Evolutionary conservation across 2,329 filamentous ascomycete genomes (phyloP).

Genomic region (Diaporthe vaccinii): DNA sequence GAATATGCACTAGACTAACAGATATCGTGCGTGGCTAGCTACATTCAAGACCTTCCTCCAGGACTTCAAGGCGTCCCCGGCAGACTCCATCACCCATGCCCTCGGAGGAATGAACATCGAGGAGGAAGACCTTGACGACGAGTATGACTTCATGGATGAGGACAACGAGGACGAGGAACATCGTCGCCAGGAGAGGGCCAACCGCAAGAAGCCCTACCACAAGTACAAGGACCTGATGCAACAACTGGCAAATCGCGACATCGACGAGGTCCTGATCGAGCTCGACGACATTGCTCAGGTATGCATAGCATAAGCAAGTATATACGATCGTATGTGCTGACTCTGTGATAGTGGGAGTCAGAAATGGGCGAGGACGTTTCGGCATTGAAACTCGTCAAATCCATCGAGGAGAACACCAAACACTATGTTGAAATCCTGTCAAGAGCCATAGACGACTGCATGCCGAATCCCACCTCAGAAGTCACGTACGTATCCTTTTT

Average conservation of each 20-base stretch:
- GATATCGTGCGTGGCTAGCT: conserved; percentile 57
- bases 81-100: conserved; percentile 81
- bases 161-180: conserved; percentile 71
- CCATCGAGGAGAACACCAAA: conserved; percentile 90
- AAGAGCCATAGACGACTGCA: conserved; percentile 85
- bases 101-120: conserved; percentile 88
- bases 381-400: conserved; percentile 78
- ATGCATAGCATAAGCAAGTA: conserved; percentile 48
- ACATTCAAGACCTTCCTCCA: conserved; percentile 90
- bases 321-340: conserved; percentile 23
- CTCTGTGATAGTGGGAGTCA: conserved; percentile 76
- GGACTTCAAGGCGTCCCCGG: conserved; percentile 86
- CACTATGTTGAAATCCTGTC: conserved; percentile 96
- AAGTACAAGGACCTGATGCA: conserved; percentile 94
- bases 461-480: conserved; percentile 84
- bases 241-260: conserved; percentile 84
- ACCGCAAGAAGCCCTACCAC: conserved; percentile 71
- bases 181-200: conserved; percentile 64
- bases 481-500: conserved; percentile 71
- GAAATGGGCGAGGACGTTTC: conserved; percentile 70
- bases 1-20: conserved; percentile 15
- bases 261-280: conserved; percentile 85
- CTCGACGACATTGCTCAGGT: conserved; percentile 87
- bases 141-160: conserved; percentile 94
- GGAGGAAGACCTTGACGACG: conserved; percentile 87